Evolutionary conservation across 345 rosid genomes (phyloP), one percentile per base, ranked within the genome.

Genomic region (Nephelium lappaceum): DNA sequence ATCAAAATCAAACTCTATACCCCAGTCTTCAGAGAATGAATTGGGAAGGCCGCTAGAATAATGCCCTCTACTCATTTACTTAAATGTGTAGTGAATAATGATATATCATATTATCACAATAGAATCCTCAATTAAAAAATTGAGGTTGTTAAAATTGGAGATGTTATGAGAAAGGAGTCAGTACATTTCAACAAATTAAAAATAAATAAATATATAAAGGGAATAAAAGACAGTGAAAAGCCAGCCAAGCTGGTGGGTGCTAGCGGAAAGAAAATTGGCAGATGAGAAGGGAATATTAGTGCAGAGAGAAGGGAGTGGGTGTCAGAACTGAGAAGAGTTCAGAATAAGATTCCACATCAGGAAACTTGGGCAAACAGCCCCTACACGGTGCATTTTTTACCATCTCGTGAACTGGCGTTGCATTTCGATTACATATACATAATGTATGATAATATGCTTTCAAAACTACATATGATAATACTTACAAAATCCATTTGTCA

Each of bases 321-420:
- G 85, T 78, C 81, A 72, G 84, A 2, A 57, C 84, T 74, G 87
- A 78, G 76, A 57, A 68, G 18, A 72, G 58, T 67, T 81, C 83
- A 74, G 84, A 84, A 80, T 67, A 72, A 81, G 90, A 87, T 87
- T 87, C 90, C 90, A 39, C 77, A 43, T 18, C 76, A 43, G 79
- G 75, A 57, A 86, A 77, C 73, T 23, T 68, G 9, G 15, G n/a
- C 23, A 0, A 27, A 31, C 8, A 23, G 53, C 65, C 72, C 71
- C 27, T 3, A 7, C 10, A 7, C 27, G 7, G 11, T 18, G 8
- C 27, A 19, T 2, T 60, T 60, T 60, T 58, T 8, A 6, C 51
- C 80, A 31, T 73, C 83, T 65, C 77, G 80, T 81, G 83, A 80
- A 64, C 16, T 36, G 31, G 7, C 5, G 9, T 41, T 71, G 42